Base-by-base conservation (phyloP, 345 rosid genomes). In the Ceriops tagal region DNA sequence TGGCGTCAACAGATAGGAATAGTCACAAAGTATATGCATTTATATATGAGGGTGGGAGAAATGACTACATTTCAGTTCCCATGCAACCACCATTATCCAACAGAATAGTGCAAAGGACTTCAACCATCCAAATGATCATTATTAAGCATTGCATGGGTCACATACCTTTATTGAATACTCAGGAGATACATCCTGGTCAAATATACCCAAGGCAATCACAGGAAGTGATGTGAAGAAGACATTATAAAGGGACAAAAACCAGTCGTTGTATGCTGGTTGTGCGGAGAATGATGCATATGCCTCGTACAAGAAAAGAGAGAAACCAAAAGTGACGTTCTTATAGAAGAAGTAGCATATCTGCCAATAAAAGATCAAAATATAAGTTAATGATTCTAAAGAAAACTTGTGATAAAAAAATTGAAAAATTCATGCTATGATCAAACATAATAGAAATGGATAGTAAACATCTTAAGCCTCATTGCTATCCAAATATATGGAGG, bases 291-390 rank as follows among this genome's bases (percentile, higher is more conserved):
- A 81, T 34, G 98, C 69, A 68, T 84, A 67, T 35, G 78, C 76
- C 81, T 93, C 97, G 35, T 81, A 93, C 60, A 91, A 76, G 85
- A 88, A 93, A 68, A 91, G 63, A 8, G 91, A 74, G 83, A 89
- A 84, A 62, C 96, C 97, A 16, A 91, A 91, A 34, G 83, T 64
- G 53, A 91, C 73, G 81, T 91, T 93, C 89, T 93, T 93, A 92
- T 93, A 93, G 84, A 93, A 91, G 83, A 93, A 93, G 86, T 93
- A 93, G 89, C 98, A 93, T 75, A 93, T 83, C 98, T 93, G 93
- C 74, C 51, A 71, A 43, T 20, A 32, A 22, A 53, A 71, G 26
- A 27, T 22, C 46, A 62, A 77, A 19, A 59, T 18, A 31, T 52
- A 31, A 71, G 18, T 9, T 65, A 53, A 69, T 76, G 35, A 43